Evolutionary conservation across 2,329 filamentous ascomycete genomes (phyloP), one percentile per base, ranked within the genome.

Genomic region (Talaromyces sp.): DNA sequence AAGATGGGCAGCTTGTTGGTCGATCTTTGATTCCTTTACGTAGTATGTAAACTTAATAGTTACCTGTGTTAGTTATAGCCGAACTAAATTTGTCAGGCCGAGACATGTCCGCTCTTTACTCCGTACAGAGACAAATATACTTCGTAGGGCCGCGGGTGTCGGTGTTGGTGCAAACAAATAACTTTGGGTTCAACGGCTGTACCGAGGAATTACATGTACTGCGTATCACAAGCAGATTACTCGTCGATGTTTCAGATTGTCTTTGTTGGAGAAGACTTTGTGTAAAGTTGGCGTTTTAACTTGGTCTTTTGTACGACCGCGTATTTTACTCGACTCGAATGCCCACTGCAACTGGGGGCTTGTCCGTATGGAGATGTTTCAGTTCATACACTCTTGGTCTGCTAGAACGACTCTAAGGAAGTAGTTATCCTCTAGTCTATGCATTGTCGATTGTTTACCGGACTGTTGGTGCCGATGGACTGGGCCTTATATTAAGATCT

Each of bases 381-480:
- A 31, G 22, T 27, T 3, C 49, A 52, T 33, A 52, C 49, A 1
- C 43, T 22, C 27, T 6, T 31, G 27, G 27, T 31, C 27, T 31
- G 1, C 27, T 31, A 31, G 27, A 1, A 31, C 27, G 27, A 31
- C 27, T 31, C 27, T 6, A 31, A 31, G 4, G 4, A 31, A 31
- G 27, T 31, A 31, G 27, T 1, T 31, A 31, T 7, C 27, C 27
- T 31, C 27, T 24, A 52, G 50, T 37, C 50, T 37, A 54, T 54
- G 50, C 50, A 54, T 54, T 54, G 50, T 54, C 50, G 50, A 54
- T 54, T 54, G 27, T 50, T 50, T 37, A 56, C 50, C 50, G 10
- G 8, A 7, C 31, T 37, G 31, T n/a, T 56, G 31, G 52, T 37
- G 33, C n/a, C 52, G 16, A 56, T 56, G 11, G 31, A 56, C n/a